Conservation (phyloP, 2,329 filamentous ascomycete species). For the Chalara sp. region DNA sequence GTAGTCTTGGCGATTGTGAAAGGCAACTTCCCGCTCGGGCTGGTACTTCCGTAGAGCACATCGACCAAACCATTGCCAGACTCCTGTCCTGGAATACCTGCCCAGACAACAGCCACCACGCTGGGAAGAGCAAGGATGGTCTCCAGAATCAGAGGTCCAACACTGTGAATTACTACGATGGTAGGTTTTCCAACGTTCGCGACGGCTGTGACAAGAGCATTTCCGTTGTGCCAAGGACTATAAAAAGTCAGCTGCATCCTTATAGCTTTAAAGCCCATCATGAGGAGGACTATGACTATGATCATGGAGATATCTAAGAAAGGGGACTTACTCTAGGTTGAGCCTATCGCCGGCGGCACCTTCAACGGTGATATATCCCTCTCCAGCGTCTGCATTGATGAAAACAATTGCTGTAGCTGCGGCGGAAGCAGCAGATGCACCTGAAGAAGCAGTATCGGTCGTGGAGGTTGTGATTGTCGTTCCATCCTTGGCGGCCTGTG, state of each 20-base stretch:
- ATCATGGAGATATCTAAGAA: too few species aligned
- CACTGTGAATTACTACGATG: conserved; percentile 58
- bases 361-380: conserved; percentile 46
- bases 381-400: conserved; percentile 63
- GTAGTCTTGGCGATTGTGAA: conserved; percentile 53
- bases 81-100: conserved; percentile 54
- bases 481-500: conserved; percentile 46
- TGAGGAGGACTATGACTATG: too few species aligned
- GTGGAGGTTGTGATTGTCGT: conserved; percentile 46
- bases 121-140: conserved; percentile 54
- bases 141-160: conserved; percentile 52
- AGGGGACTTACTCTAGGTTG: background rate
- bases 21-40: conserved; percentile 38
- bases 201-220: conserved; percentile 45
- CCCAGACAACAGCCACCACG: conserved; percentile 54
- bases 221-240: conserved; percentile 50
- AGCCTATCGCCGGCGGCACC: background rate
- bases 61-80: conserved; percentile 54
- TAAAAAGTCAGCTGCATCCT: conserved; percentile 47
- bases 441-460: conserved; percentile 37
- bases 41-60: conserved; percentile 52
- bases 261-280: conserved; percentile 14
- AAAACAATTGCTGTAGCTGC: conserved; percentile 62
- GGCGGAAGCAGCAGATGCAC: conserved; percentile 17
- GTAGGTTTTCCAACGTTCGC: conserved; percentile 53